Conservation (phyloP, 768 basidiomycete genomes). For the Exsudoporus frostii region DNA sequence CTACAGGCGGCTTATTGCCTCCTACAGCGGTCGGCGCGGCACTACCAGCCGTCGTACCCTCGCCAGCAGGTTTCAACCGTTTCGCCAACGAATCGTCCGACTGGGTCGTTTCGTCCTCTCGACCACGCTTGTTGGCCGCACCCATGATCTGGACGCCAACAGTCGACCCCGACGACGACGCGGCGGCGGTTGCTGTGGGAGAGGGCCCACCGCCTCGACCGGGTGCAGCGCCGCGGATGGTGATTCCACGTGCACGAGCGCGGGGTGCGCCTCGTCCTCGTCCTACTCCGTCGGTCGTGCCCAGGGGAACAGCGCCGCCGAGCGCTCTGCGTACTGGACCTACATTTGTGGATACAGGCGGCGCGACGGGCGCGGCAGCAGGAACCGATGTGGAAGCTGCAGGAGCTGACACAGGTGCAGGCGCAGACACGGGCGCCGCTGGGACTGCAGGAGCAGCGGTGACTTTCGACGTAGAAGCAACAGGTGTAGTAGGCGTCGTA, state of each 20-base stretch:
- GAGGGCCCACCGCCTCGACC: conserved; percentile 19
- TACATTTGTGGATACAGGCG: conserved; percentile 24
- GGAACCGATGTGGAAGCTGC: conserved; percentile 16
- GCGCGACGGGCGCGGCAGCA: conserved; percentile 18
- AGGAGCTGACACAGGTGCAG: not conserved
- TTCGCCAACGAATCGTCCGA: conserved; percentile 64
- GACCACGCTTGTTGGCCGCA: conserved; percentile 60
- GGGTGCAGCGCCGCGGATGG: conserved; percentile 31
- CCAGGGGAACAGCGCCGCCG: conserved; percentile 27
- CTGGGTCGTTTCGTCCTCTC: conserved; percentile 47
- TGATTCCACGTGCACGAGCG: conserved; percentile 27
- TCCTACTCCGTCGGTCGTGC: conserved; percentile 21
- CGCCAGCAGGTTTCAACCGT: conserved; percentile 54
- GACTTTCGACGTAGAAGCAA: conserved; percentile 25
- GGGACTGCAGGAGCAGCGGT: conserved; percentile 7
- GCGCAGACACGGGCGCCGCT: conserved; percentile 10
- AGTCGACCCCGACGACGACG: conserved; percentile 21
- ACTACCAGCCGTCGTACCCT: not conserved
- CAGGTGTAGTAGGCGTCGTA: conserved; percentile 27
- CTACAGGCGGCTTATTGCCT: conserved; percentile 33
- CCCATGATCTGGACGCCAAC: conserved; percentile 58
- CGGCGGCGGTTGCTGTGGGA: conserved; percentile 16
- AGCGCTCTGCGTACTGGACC: conserved; percentile 32
- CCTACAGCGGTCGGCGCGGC: conserved; percentile 2
- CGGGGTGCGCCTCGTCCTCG: conserved; percentile 38